Evolutionary conservation across 768 basidiomycete species (phyloP), one percentile per base, ranked within the genome.

Genomic region (Stropharia rugosoannulata): DNA sequence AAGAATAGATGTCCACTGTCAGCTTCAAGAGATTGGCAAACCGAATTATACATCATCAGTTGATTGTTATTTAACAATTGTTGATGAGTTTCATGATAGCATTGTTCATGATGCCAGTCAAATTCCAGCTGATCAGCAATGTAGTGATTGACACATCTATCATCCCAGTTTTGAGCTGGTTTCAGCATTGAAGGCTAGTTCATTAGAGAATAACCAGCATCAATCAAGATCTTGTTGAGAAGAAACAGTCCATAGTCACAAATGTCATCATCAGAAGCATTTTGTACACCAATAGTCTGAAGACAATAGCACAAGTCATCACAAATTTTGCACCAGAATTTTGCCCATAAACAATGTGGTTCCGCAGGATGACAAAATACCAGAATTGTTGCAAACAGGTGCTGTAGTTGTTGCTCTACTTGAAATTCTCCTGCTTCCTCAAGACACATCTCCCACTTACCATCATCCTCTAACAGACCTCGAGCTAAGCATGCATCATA

Each of bases 171-270:
- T 0, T 41, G 25, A 19, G 39, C 40, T 8, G 63, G 58, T 4
- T 35, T 25, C 5, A 75, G 77, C 75, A 78, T 77, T 0, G 62
- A 42, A 1, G 66, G 61, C 43, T 54, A 74, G 12, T 70, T 55
- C 1, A 0, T 9, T 1, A 75, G 63, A 0, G 60, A 54, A 2
- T 58, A 36, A 0, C 69, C 68, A 25, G 64, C 61, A 13, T 65
- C 51, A n/a, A 51, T 16, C 0, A 75, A 63, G 15, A 70, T 48
- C 9, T 65, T 51, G 19, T 73, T 51, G 0, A 75, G 16, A 0
- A 73, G 61, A 52, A 54, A 64, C 4, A 74, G 75, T 2, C 78
- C 79, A 72, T 75, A 78, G 56, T 74, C 76, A 58, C 62, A 72
- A 9, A 76, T 48, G 15, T 73, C 54, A 0, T 72, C 73, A 1